phyloP scores from a whole-genome alignment of 164 flowering plant genomes.

The Magnolia kwangsiensis region DNA sequence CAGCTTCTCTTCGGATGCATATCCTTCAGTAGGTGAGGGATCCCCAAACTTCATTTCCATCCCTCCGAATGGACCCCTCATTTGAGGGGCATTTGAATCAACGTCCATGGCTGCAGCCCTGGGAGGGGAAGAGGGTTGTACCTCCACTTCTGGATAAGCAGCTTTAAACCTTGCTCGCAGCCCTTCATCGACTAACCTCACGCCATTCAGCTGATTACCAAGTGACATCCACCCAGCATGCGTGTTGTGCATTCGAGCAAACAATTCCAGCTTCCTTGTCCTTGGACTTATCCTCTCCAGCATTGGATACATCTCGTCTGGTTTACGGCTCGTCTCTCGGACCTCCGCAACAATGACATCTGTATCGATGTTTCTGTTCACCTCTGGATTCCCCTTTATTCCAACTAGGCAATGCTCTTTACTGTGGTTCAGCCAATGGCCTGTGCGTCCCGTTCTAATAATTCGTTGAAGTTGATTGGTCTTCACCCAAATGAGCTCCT shows the following conservation, averaged over 20 bases:
- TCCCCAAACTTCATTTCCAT: slow-evolving; percentile 43
- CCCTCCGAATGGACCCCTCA: slow-evolving; percentile 47
- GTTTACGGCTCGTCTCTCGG: slow-evolving; percentile 98
- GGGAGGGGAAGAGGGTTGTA: slow-evolving; percentile 89
- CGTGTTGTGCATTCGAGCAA: slow-evolving; percentile 98
- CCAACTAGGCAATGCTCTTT: slow-evolving; percentile 99
- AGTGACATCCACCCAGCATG: slow-evolving; percentile 99
- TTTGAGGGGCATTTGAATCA: slow-evolving; percentile 43
- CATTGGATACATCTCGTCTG: slow-evolving; percentile 93
- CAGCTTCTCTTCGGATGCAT: slow-evolving; percentile 40
- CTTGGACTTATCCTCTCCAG: slow-evolving; percentile 97
- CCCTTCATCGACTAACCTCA: slow-evolving; percentile 86
- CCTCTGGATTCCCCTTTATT: slow-evolving; percentile 88
- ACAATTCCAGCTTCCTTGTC: slow-evolving; percentile 93
- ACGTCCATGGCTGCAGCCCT: slow-evolving; percentile 73
- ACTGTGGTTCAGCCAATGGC: slow-evolving; percentile 99
- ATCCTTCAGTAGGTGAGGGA: slow-evolving; percentile 31
- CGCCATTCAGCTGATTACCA: slow-evolving; percentile 88
- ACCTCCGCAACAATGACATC: slow-evolving; percentile 99
- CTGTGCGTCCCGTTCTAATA: slow-evolving; percentile 97
- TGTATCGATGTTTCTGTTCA: slow-evolving; percentile 93
- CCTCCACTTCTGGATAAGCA: slow-evolving; percentile 93
- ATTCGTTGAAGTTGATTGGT: slow-evolving; percentile 99
- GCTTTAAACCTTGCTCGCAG: slow-evolving; percentile 93
- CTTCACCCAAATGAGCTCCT: slow-evolving; percentile 98